Evolutionary conservation across 2,329 filamentous ascomycete species (phyloP), one percentile per base, ranked within the genome.

Genomic region (Graphiopsis chlorocephala): DNA sequence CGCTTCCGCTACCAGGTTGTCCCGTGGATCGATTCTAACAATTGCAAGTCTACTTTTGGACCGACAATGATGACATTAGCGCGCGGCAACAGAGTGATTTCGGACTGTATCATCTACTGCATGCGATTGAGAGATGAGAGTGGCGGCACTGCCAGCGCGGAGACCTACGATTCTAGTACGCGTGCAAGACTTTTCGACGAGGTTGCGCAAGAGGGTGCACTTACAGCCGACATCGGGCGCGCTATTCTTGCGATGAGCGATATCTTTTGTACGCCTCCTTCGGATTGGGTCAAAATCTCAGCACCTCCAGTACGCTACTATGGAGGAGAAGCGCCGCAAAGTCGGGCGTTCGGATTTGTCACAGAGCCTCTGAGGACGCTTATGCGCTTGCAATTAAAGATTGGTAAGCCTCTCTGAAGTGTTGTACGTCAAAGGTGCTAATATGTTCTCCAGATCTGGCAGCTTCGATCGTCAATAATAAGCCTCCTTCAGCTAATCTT

Each of bases 1-100:
- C 53, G 53, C 29, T 56, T 56, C 31, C 53, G 53, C 29, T 56
- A 56, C 20, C 29, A 56, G 23, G 53, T 56, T 6, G 53, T 56
- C 14, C 53, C 53, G 3, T 38, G 53, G 53, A n/a, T 56, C 29
- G 53, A 56, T 14, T 35, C 53, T 56, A 31, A 31, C 10, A 56
- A 56, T 25, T 56, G 53, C 53, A 56, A 56, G 20, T 56, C 53
- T 4, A 38, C 20, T 10, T 56, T 56, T 8, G 53, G 53, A 26
- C 31, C 53, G n/a, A 38, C 53, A 12, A 56, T 56, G n/a, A 56
- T 35, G 53, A 56, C 53, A 20, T 11, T 56, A 23, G 53, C 53
- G 23, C 53, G 53, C n/a, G 23, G 53, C 20, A 56, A 31, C n/a
- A 56, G 17, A 26, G 20, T 15, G 17, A 26, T 56, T 4, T 56